Evolutionary conservation across 176 grass and related monocot genomes (phyloP), one percentile per base, ranked within the genome.

Genomic region (Phyllostachys edulis): DNA sequence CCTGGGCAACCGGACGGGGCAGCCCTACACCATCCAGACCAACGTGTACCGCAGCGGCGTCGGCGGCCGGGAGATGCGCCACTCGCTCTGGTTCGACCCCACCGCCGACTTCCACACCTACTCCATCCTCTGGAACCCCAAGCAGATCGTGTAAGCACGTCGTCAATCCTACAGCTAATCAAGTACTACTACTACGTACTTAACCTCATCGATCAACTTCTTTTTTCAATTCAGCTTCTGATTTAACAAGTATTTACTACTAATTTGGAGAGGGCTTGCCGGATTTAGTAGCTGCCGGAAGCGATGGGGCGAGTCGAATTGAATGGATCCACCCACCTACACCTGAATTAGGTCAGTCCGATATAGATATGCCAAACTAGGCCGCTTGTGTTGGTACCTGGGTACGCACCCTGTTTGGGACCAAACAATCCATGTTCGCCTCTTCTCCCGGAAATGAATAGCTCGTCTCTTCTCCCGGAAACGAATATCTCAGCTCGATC

Each of bases 1-100:
- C 87, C 89, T 98, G 88, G 96, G 96, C 21, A 98, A 99, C 89
- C 92, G 96, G 40, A 87, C 93, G 2, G 96, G 93, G 15, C 67
- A 99, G 78, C 96, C 96, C 7, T 99, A 99, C 93, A 90, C 84
- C 49, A 96, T 99, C 76, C 96, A 99, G 90, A 99, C 96, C 64
- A 99, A 99, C 65, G 91, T 99, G 50, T 99, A 99, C 87, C 87
- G 90, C 63, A 85, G 87, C 71, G 96, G 96, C 62, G 85, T 99
- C 3, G 96, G 96, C 63, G 89, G 89, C 2, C 80, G 96, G 67
- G 96, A 99, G 91, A 99, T 94, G 96, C 85, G 96, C 45, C 96
- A 99, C 89, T 89, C 77, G 14, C 93, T 99, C 15, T 99, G 96
- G 96, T 99, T 99, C 63, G 96, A 99, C 76, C 96, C 96, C 54